Evolutionary conservation across 1,139 yeast species (phyloP), one percentile per base, ranked within the genome.

Genomic region (Protomyces arabidopsidicola): DNA sequence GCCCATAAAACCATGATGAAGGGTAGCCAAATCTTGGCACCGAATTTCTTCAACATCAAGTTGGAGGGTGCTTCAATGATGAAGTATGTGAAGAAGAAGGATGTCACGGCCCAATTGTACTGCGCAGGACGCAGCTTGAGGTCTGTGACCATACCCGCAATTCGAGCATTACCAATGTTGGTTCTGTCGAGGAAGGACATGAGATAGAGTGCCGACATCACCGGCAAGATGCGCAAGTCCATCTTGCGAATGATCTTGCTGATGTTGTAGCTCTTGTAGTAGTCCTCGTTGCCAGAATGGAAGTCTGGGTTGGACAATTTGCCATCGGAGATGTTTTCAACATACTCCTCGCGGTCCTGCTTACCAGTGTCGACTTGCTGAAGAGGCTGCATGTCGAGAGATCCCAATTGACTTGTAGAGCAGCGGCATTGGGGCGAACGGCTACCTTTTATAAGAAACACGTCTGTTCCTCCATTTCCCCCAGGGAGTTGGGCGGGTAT

Each of bases 51-150:
- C 69, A 87, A 76, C 62, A 81, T 72, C 72, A 81, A 83, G 72
- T 87, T 87, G 27, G 89, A 84, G 9, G 87, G 77, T 50, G 86
- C 79, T 72, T 87, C 93, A 68, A 84, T 90, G 20, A 85, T 85
- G 24, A 22, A 39, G 31, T n/a, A 34, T 34, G 60, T 45, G 45
- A 60, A 53, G 58, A 60, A 60, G 58, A 60, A 60, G 18, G 54
- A 53, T 18, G 63, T 60, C 9, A 60, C 53, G 2, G 54, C 45
- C 31, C 79, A 79, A 70, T 85, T 84, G 75, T 81, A 87, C 72
- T 86, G 87, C 69, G 79, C 78, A 3, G 87, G 86, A 1, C 75
- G 73, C 65, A 87, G 77, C 27, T 76, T 70, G 59, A 86, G 75
- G 60, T 83, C 86, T 4, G 71, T 73, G 34, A 80, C 75, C 69